phyloP scores from a whole-genome alignment of 2,329 filamentous ascomycete genomes.

The Colletotrichum australisinense region DNA sequence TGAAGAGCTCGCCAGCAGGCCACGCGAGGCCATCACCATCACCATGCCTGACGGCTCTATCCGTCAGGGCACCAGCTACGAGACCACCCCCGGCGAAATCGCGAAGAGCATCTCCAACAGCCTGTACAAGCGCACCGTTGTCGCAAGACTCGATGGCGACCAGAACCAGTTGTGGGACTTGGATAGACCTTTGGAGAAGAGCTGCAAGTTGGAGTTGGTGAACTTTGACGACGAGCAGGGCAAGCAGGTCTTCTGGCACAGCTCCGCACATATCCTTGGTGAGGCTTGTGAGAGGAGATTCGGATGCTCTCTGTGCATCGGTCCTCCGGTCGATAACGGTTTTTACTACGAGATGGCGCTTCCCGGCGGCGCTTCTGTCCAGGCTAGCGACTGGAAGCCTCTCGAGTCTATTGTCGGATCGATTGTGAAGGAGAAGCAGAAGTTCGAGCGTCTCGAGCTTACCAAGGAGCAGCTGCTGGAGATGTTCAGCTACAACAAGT shows the following conservation, averaged over 20 bases:
- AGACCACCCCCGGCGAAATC: constrained; percentile 87
- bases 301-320: constrained; percentile 92
- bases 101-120: constrained; percentile 86
- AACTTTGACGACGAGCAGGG: constrained; percentile 82
- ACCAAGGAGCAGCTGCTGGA: constrained; percentile 92
- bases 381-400: constrained; percentile 83
- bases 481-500: constrained; percentile 93
- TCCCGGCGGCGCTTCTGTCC: constrained; percentile 76
- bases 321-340: constrained; percentile 89
- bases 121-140: constrained; percentile 85
- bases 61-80: constrained; percentile 84
- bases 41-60: constrained; percentile 79
- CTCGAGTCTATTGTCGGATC: constrained; percentile 83
- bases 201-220: constrained; percentile 85
- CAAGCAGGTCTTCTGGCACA: constrained; percentile 98
- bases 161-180: constrained; percentile 86
- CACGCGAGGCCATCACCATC: constrained; percentile 79
- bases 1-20: constrained; percentile 77
- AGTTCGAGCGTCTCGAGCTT: constrained; percentile 89
- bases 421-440: constrained; percentile 96
- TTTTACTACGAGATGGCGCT: constrained; percentile 87
- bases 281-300: constrained; percentile 93
- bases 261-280: constrained; percentile 90
- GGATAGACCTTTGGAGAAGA: constrained; percentile 87
- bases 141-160: constrained; percentile 84